Percentiles rank a stretch among this genome's conserved stretches.
Conservation (phyloP, 495 filamentous ascomycete species). For the Amorphotheca resinae region DNA sequence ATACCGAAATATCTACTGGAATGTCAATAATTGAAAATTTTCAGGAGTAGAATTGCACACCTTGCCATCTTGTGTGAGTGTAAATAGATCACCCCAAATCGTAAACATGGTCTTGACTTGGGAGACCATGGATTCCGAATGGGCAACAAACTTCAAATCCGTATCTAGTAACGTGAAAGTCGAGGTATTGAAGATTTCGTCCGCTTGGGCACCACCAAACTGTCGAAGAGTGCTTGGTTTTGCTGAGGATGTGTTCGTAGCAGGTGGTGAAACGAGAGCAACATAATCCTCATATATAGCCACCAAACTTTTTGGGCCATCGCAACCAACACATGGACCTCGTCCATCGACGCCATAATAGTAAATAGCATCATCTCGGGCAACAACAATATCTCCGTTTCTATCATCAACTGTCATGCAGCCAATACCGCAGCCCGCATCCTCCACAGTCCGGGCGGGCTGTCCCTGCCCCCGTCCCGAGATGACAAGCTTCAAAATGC, state of each 20-base stretch:
- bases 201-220: constrained; percentile 54
- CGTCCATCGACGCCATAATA: constrained; percentile 79
- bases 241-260: constrained; percentile 29
- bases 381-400: constrained; percentile 77
- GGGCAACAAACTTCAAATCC: constrained; percentile 78
- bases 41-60: constrained; percentile 28
- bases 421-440: constrained; percentile 75
- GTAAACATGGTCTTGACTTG: constrained; percentile 69
- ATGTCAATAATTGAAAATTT: constrained; percentile 10
- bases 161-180: constrained; percentile 85
- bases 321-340: constrained; percentile 77
- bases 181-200: constrained; percentile 66
- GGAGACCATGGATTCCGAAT: constrained; percentile 70
- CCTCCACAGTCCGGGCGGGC: constrained; percentile 75
- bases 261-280: constrained; percentile 74
- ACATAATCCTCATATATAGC: constrained; percentile 77
- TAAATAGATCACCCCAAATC: constrained; percentile 84
- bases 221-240: constrained; percentile 39
- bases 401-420: constrained; percentile 81
- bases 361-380: constrained; percentile 87
- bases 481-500: constrained; percentile 78
- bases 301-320: constrained; percentile 77
- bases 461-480: constrained; percentile 80
- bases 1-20: constrained; percentile 63
- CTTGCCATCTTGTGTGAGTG: constrained; percentile 83